A percentile compares a stretch with the other conserved stretches of the same genome.
These are phyloP conservation scores for Trichoderma guizhouense DNA, from an alignment of 2,329 filamentous ascomycete genomes.

Conservation along the genomic window DNA sequence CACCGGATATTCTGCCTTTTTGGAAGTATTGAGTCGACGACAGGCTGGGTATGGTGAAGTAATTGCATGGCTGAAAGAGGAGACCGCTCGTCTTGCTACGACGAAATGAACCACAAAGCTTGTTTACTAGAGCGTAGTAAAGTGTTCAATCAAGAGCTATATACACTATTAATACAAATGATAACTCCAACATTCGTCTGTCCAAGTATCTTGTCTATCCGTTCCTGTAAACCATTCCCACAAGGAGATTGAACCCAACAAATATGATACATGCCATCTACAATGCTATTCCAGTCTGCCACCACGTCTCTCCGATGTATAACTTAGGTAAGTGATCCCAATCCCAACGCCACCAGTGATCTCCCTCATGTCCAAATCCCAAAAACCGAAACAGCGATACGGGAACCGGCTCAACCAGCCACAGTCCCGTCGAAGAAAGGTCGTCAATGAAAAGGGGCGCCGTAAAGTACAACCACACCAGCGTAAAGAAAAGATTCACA, in stretches of 20 bases:
- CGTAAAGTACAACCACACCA: slow-evolving; percentile 67
- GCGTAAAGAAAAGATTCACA: slow-evolving; percentile 60
- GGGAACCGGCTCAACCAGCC: slow-evolving; percentile 80
- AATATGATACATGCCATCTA: slow-evolving; percentile 19
- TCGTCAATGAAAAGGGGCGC: slow-evolving; percentile 69
- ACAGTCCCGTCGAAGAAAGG: slow-evolving; percentile 68
- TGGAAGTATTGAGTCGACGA: slow-evolving; percentile 62
- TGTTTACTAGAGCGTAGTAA: too few relatives aligned
- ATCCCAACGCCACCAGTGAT: slow-evolving; percentile 67
- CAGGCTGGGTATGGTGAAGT: slow-evolving; percentile 66
- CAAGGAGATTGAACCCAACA: not conserved
- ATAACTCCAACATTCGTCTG: not conserved
- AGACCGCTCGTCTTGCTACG: slow-evolving; percentile 38
- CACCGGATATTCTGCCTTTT: slow-evolving; percentile 69
- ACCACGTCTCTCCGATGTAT: slow-evolving; percentile 62
- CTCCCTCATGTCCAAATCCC: slow-evolving; percentile 58
- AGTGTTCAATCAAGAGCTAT: rapidly evolving
- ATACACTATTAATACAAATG: not conserved
- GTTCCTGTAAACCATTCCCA: not conserved
- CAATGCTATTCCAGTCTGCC: slow-evolving; percentile 41
- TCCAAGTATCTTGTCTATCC: not conserved
- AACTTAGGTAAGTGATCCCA: slow-evolving; percentile 49
- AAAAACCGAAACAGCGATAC: slow-evolving; percentile 66
- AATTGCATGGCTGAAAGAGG: slow-evolving; percentile 63
- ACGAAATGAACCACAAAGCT: not conserved